These are phyloP conservation scores for Aspergillus tanneri DNA, from an alignment of 2,329 filamentous ascomycete species.

Conservation along the genomic window DNA sequence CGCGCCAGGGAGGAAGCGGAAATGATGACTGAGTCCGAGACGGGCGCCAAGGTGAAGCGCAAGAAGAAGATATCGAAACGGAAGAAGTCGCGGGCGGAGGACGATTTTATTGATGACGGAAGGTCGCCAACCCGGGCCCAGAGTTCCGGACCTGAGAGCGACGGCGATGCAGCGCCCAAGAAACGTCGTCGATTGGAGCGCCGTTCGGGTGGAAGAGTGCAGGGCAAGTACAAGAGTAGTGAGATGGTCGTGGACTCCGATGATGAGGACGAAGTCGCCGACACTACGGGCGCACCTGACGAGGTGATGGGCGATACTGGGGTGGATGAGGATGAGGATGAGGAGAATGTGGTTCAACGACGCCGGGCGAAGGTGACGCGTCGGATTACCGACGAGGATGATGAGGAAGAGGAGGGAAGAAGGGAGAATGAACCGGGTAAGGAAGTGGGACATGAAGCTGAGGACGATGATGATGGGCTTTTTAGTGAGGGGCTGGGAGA, in stretches of 20 bases:
- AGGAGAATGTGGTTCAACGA: constrained; percentile 31
- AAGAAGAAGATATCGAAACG: constrained; percentile 60
- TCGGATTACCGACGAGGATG: constrained; percentile 41
- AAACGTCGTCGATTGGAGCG: constrained; percentile 62
- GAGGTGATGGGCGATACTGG: constrained; percentile 25
- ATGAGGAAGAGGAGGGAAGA: constrained; percentile 49
- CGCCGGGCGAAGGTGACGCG: constrained; percentile 35
- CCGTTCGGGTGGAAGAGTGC: constrained; percentile 45
- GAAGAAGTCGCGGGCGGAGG: constrained; percentile 59
- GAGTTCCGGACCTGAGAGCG: constrained; percentile 36
- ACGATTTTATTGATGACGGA: constrained; percentile 33
- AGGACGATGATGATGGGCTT: constrained; percentile 38
- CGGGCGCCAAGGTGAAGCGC: constrained; percentile 75
- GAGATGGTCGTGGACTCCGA: constrained; percentile 81
- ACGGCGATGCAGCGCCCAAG: constrained; percentile 45
- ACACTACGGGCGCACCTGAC: constrained; percentile 24
- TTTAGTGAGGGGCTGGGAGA: constrained; percentile 34
- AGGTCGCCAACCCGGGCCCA: constrained; percentile 27
- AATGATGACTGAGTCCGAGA: constrained; percentile 77
- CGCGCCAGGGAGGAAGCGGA: constrained; percentile 69
- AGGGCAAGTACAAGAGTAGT: constrained; percentile 76
- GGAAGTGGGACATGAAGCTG: constrained; percentile 21
- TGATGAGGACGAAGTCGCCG: constrained; percentile 47
- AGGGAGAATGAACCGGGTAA: constrained; percentile 21
- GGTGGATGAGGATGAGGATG: constrained; percentile 49